phyloP scores from a whole-genome alignment of 208 protist genomes.

The Trypanosoma lewisi region DNA sequence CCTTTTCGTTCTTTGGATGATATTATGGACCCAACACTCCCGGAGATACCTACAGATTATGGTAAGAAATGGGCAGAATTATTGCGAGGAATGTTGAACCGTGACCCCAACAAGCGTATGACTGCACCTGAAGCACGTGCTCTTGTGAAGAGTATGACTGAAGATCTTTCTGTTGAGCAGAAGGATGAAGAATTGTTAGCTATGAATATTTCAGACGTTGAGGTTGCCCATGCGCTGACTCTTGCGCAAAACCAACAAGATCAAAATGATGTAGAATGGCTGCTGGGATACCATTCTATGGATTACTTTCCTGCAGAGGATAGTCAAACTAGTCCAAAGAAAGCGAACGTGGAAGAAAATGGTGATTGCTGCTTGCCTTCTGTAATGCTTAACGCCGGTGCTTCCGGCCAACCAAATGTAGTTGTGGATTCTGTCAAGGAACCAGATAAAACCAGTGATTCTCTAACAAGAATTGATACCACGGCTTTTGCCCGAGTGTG shows the following conservation, averaged over 20 bases:
- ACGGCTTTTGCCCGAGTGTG: neutral
- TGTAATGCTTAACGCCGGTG: neutral
- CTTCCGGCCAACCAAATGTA: neutral
- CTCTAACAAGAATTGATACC: too few species aligned
- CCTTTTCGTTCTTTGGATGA: slow-evolving; percentile 27
- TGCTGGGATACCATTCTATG: neutral
- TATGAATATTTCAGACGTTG: slow-evolving; percentile 14
- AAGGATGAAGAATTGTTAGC: neutral
- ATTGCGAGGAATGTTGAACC: slow-evolving; percentile 39
- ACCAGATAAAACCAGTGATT: neutral
- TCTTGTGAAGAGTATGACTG: slow-evolving; percentile 31
- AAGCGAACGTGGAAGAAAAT: neutral
- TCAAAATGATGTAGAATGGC: slow-evolving; percentile 9
- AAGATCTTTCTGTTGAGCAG: neutral
- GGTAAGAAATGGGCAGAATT: slow-evolving; percentile 32
- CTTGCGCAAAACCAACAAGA: slow-evolving; percentile 4
- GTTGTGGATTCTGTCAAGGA: neutral
- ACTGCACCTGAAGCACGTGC: slow-evolving; percentile 31
- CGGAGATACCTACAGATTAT: slow-evolving; percentile 31
- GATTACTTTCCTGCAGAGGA: neutral
- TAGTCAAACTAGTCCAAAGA: neutral
- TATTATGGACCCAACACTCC: slow-evolving; percentile 24
- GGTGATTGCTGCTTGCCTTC: neutral
- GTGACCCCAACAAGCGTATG: slow-evolving; percentile 26
- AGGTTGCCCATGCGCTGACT: slow-evolving; percentile 22